A percentile compares a stretch with the other conserved stretches of the same genome.
Evolutionary conservation across 768 basidiomycete species (phyloP).

Genomic region (Leccinum obscurum): DNA sequence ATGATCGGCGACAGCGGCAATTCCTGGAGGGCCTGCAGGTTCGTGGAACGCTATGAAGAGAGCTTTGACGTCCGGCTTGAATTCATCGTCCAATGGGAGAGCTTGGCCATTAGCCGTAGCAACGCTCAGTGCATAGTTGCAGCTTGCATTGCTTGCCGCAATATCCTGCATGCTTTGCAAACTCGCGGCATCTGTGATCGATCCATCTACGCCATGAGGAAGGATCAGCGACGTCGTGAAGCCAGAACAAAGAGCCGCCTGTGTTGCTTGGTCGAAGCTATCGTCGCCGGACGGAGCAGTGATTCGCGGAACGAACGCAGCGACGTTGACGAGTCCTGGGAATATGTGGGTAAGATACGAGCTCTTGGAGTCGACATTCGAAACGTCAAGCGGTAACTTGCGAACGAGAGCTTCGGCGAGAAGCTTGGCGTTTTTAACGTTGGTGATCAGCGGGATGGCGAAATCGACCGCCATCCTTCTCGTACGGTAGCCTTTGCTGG

Average conservation of each 20-base stretch:
- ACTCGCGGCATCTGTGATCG: slow-evolving; percentile 64
- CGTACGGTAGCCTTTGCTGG: slow-evolving; percentile 95
- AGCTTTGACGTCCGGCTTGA: slow-evolving; percentile 77
- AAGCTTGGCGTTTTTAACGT: slow-evolving; percentile 98
- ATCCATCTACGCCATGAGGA: slow-evolving; percentile 61
- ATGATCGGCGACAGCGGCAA: slow-evolving; percentile 80
- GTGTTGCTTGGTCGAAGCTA: slow-evolving; percentile 67
- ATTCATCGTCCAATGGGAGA: slow-evolving; percentile 64
- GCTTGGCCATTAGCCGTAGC: slow-evolving; percentile 72
- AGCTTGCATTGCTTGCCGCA: slow-evolving; percentile 64
- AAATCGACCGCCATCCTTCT: slow-evolving; percentile 99
- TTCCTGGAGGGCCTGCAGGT: slow-evolving; percentile 47
- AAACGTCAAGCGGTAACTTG: slow-evolving; percentile 88
- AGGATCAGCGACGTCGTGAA: slow-evolving; percentile 85
- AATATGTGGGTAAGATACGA: slow-evolving; percentile 88
- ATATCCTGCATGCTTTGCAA: slow-evolving; percentile 72
- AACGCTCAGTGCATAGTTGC: slow-evolving; percentile 74
- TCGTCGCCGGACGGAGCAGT: slow-evolving; percentile 43
- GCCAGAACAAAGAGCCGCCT: slow-evolving; percentile 85
- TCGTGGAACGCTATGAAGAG: slow-evolving; percentile 82
- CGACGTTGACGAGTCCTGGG: slow-evolving; percentile 89
- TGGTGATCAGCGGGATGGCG: slow-evolving; percentile 95
- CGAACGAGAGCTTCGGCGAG: slow-evolving; percentile 91
- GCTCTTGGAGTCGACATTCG: slow-evolving; percentile 89
- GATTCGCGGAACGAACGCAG: slow-evolving; percentile 81